Conservation (phyloP, 1,284 basidiomycete species). For the Pyrrhoderma lamaoense region DNA sequence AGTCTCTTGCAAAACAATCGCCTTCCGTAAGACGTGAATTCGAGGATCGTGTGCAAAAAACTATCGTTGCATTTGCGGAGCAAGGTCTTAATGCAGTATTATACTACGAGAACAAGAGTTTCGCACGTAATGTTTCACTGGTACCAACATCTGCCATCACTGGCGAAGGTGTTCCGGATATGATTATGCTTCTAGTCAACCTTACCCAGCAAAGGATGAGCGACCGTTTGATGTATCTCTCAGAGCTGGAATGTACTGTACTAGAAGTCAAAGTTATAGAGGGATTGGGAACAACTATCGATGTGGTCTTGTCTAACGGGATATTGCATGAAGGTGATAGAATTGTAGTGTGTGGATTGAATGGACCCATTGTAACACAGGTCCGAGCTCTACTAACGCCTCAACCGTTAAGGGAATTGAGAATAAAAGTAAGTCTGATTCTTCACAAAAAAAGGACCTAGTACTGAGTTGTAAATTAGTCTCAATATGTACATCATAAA, state of each 20-base stretch:
- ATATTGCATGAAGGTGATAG: constrained; percentile 88
- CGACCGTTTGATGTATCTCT: constrained; percentile 95
- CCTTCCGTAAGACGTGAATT: constrained; percentile 86
- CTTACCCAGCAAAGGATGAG: constrained; percentile 98
- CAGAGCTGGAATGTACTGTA: constrained; percentile 98
- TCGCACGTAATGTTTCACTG: constrained; percentile 90
- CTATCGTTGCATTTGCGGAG: constrained; percentile 91
- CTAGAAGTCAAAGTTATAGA: constrained; percentile 99
- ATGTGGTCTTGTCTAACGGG: constrained; percentile 96
- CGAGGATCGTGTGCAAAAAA: constrained; percentile 81
- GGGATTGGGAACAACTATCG: constrained; percentile 96
- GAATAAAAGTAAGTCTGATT: constrained; percentile 70
- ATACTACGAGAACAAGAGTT: constrained; percentile 98
- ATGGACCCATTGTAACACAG: constrained; percentile 96
- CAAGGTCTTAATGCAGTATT: constrained; percentile 94
- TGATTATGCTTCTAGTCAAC: constrained; percentile 97
- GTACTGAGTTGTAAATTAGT: constrained; percentile 38
- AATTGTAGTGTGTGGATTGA: constrained; percentile 96
- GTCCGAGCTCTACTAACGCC: constrained; percentile 93
- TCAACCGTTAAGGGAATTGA: constrained; percentile 92
- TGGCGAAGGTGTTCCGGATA: constrained; percentile 98
- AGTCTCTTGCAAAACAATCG: constrained; percentile 85
- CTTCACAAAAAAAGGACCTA: no score
- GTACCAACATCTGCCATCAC: constrained; percentile 98
- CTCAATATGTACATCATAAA: constrained; percentile 96